Conservation (phyloP, 2,329 filamentous ascomycete species). For the Diaporthe destruens region DNA sequence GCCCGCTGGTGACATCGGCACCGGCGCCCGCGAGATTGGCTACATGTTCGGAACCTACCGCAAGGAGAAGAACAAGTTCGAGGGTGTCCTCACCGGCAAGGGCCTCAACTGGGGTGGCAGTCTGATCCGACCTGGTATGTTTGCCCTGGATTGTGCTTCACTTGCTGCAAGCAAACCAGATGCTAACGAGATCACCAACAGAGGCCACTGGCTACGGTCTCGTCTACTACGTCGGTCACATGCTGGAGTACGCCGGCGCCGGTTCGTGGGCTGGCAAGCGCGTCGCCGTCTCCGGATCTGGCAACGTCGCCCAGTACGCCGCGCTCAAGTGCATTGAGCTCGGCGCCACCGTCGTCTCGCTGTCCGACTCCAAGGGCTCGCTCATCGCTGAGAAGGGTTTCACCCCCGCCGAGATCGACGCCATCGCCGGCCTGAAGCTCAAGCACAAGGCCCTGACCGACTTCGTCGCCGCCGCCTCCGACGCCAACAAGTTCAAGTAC, state of each 20-base stretch:
- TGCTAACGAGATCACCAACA: constrained; percentile 44
- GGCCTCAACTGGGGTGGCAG: constrained; percentile 92
- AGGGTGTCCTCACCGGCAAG: constrained; percentile 97
- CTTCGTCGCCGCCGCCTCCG: constrained; percentile 58
- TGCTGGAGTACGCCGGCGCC: constrained; percentile 91
- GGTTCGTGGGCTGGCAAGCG: constrained; percentile 91
- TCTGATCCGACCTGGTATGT: constrained; percentile 81
- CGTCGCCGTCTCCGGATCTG: constrained; percentile 95
- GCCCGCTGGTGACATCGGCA: constrained; percentile 96
- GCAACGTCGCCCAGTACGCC: constrained; percentile 98
- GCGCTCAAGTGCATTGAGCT: constrained; percentile 97
- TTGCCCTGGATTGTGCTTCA: not conserved
- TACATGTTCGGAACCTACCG: constrained; percentile 97
- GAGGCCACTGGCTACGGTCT: constrained; percentile 98
- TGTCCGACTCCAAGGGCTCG: constrained; percentile 91
- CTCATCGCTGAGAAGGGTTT: constrained; percentile 82
- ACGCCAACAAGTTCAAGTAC: constrained; percentile 79
- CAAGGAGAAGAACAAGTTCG: constrained; percentile 88
- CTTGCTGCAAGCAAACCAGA: not conserved
- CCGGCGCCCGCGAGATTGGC: constrained; percentile 90
- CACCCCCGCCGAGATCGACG: constrained; percentile 81
- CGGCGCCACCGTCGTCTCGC: constrained; percentile 89
- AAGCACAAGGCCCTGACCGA: constrained; percentile 82
- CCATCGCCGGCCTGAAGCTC: constrained; percentile 89
- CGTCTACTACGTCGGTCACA: constrained; percentile 96